These are phyloP conservation scores for Pseudotsuga menziesii DNA, from an alignment of 75 land plant genomes.

Conservation along the genomic window DNA sequence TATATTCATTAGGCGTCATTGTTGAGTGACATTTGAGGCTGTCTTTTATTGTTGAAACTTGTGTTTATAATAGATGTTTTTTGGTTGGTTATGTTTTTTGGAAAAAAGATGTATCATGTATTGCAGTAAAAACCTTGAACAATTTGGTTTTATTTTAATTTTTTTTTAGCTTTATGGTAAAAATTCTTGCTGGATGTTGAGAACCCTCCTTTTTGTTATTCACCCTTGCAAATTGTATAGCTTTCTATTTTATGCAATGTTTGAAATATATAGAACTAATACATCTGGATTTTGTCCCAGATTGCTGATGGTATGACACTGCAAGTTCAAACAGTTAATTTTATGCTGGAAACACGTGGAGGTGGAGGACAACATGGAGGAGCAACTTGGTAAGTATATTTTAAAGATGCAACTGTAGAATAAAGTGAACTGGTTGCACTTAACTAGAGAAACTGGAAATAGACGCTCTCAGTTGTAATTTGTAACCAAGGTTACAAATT, in stretches of 20 bases:
- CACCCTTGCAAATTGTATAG: neutral
- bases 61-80: neutral
- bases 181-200: neutral
- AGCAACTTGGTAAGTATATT: conserved; percentile 68
- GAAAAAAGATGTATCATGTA: too few species aligned
- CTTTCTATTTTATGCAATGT: neutral
- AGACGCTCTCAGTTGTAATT: too few species aligned
- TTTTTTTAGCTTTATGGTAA: neutral
- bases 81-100: neutral
- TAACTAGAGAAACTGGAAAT: too few species aligned
- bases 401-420: neutral
- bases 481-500: too few species aligned
- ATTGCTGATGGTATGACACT: conserved; percentile 99
- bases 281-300: conserved; percentile 24
- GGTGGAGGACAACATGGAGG: conserved; percentile 62
- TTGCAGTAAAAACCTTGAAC: neutral
- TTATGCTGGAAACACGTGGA: conserved; percentile 91
- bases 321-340: conserved; percentile 78
- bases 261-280: neutral
- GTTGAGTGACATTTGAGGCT: neutral
- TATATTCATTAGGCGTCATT: neutral
- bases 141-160: neutral
- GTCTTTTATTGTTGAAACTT: neutral
- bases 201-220: neutral
- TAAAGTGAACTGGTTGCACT: too few species aligned